These are phyloP conservation scores for Tetradesmus lagerheimii DNA, from an alignment of 139 green algal species.

Conservation along the genomic window DNA sequence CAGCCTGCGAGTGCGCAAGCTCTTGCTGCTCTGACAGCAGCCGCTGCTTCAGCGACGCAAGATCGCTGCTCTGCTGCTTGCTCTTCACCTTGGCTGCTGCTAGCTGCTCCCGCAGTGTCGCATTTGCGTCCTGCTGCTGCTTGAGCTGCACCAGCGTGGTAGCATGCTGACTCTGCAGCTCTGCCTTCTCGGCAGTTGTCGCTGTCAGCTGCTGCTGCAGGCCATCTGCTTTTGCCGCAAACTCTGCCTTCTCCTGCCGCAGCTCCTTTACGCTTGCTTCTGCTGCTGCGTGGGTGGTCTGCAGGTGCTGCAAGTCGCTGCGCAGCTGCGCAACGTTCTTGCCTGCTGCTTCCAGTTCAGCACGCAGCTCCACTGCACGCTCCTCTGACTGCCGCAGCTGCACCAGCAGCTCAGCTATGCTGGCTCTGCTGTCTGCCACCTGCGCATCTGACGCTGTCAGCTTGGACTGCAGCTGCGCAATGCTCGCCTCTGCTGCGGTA, in stretches of 20 bases:
- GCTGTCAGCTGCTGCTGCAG: conserved; percentile 12
- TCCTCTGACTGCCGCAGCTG: not conserved
- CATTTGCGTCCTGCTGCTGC: not conserved
- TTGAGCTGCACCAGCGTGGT: not conserved
- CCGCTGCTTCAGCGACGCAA: conserved; percentile 6
- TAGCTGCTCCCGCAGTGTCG: conserved; percentile 24
- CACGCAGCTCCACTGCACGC: not conserved
- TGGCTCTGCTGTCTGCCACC: not conserved
- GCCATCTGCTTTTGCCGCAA: not conserved
- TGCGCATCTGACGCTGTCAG: not conserved
- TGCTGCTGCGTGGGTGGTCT: not conserved
- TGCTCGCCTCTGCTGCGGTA: conserved; percentile 1
- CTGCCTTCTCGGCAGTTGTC: not conserved
- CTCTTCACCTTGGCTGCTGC: not conserved
- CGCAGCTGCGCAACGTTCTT: not conserved
- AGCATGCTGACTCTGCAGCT: not conserved
- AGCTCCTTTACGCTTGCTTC: conserved; percentile 23
- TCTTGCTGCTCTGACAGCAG: not conserved
- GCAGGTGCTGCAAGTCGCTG: conserved; percentile 2
- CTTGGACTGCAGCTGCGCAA: not conserved
- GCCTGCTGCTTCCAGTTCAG: not conserved
- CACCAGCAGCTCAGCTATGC: not conserved
- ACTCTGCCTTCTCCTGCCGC: not conserved
- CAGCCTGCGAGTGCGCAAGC: not conserved
- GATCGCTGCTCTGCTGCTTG: not conserved